phyloP scores from a whole-genome alignment of 768 basidiomycete species.

The Pleurotus citrinopileatus region DNA sequence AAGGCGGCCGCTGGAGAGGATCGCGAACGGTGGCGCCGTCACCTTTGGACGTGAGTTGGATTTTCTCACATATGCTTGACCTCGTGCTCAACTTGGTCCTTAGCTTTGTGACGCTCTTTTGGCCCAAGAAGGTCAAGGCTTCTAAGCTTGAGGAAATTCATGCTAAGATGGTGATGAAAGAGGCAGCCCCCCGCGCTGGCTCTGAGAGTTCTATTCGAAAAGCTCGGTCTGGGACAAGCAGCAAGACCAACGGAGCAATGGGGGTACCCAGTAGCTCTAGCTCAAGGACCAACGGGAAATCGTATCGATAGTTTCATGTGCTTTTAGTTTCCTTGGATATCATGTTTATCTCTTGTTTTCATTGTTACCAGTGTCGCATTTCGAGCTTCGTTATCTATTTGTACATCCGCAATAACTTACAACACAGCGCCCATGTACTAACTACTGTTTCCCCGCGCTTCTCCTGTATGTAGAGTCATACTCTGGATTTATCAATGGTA shows the following conservation, averaged over 20 bases:
- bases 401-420: constrained; percentile 14
- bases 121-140: constrained; percentile 96
- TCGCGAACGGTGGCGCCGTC: constrained; percentile 82
- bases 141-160: constrained; percentile 93
- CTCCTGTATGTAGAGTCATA: constrained; percentile 5
- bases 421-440: constrained; percentile 8
- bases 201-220: constrained; percentile 56
- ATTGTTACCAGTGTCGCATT: constrained; percentile 17
- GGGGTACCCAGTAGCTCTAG: constrained; percentile 37
- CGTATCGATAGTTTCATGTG: constrained; percentile 44
- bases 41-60: constrained; percentile 90
- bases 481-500: neutral
- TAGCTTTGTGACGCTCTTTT: constrained; percentile 94
- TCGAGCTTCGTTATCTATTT: constrained; percentile 16
- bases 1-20: constrained; percentile 83
- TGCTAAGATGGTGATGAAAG: constrained; percentile 93
- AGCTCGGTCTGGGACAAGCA: constrained; percentile 47
- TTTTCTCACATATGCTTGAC: neutral
- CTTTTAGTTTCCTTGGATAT: constrained; percentile 11
- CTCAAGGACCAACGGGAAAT: constrained; percentile 58
- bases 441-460: neutral
- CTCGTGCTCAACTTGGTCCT: constrained; percentile 6
- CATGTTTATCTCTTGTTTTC: constrained; percentile 20
- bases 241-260: constrained; percentile 52
- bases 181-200: constrained; percentile 60